These are phyloP conservation scores for Medicago truncatula DNA, from an alignment of 306 rosid genomes.

Conservation along the genomic window MtrunA17r5.0-ANR NC_053047.1:31545501-31546000, in stretches of 20 bases:
- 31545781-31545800: slow-evolving; percentile 73
- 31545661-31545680: slow-evolving; percentile 89
- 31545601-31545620: slow-evolving; percentile 88
- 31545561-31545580: slow-evolving; percentile 41
- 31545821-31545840: slow-evolving; percentile 84
- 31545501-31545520: slow-evolving; percentile 37
- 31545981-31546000: slow-evolving; percentile 45
- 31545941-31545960: slow-evolving; percentile 57
- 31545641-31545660: slow-evolving; percentile 81
- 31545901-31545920: slow-evolving; percentile 61
- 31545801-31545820: slow-evolving; percentile 90
- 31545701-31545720: slow-evolving; percentile 27
- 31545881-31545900: slow-evolving; percentile 84
- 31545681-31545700: slow-evolving; percentile 73
- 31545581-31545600: slow-evolving; percentile 43
- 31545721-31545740: neutral
- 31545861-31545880: slow-evolving; percentile 96
- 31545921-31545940: slow-evolving; percentile 39
- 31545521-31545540: slow-evolving; percentile 39
- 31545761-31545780: slow-evolving; percentile 71
- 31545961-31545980: slow-evolving; percentile 57
- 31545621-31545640: slow-evolving; percentile 74
- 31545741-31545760: slow-evolving; percentile 30
- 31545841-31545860: slow-evolving; percentile 42
- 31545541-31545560: slow-evolving; percentile 50